These are phyloP conservation scores for Cucurbita argyrosperma DNA, from an alignment of 306 rosid genomes.

Conservation along the genomic window DNA sequence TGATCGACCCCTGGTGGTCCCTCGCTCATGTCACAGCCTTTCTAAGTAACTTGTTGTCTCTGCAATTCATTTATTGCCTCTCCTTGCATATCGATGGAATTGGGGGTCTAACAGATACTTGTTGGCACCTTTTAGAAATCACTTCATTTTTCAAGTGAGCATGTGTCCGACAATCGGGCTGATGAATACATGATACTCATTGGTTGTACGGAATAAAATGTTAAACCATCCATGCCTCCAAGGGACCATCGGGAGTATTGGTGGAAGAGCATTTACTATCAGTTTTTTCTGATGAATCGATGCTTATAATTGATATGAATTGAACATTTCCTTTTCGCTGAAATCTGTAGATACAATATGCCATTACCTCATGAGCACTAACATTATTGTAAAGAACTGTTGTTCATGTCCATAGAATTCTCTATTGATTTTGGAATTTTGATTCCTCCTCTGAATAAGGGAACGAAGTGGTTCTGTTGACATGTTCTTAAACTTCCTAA, in stretches of 20 bases:
- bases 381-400: not conserved
- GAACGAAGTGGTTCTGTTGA: not conserved
- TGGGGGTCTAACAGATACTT: not conserved
- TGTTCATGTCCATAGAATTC: not conserved
- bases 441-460: not conserved
- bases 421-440: not conserved
- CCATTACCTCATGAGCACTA: not conserved
- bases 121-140: not conserved
- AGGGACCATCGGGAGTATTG: not conserved
- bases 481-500: not conserved
- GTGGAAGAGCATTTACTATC: not conserved
- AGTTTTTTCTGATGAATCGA: not conserved
- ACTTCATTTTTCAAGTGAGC: not conserved
- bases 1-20: too few relatives aligned
- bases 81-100: too few relatives aligned
- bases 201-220: not conserved
- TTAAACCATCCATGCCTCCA: not conserved
- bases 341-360: not conserved
- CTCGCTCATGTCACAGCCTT: too few relatives aligned
- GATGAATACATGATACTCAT: not conserved
- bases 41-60: too few relatives aligned
- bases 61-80: too few relatives aligned
- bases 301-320: not conserved
- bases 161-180: not conserved
- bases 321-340: not conserved